These are phyloP conservation scores for Emericellopsis atlantica DNA, from an alignment of 2,329 filamentous ascomycete species.

Conservation along the genomic window DNA sequence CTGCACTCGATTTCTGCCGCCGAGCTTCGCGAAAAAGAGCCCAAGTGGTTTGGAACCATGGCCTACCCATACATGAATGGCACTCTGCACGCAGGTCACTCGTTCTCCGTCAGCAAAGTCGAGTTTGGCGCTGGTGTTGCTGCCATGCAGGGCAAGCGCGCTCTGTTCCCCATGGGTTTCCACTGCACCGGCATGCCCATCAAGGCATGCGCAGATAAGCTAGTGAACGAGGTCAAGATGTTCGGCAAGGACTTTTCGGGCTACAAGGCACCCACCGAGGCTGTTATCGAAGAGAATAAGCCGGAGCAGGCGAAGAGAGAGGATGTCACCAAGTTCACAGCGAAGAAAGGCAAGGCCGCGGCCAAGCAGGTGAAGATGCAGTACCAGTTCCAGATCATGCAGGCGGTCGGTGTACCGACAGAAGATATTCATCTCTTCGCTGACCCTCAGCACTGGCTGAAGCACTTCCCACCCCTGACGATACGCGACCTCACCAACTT, in stretches of 20 bases:
- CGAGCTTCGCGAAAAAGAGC: conserved; percentile 66
- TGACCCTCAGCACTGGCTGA: conserved; percentile 82
- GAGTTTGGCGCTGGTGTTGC: conserved; percentile 78
- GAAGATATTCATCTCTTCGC: conserved; percentile 91
- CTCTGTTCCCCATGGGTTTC: conserved; percentile 84
- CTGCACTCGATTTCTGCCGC: conserved; percentile 59
- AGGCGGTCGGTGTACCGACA: conserved; percentile 73
- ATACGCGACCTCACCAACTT: conserved; percentile 71
- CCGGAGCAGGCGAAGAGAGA: conserved; percentile 53
- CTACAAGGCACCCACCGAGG: conserved; percentile 51
- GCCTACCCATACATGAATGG: conserved; percentile 66
- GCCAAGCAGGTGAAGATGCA: conserved; percentile 88
- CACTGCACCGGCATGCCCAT: conserved; percentile 95
- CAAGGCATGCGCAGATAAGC: conserved; percentile 93
- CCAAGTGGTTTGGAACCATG: conserved; percentile 73
- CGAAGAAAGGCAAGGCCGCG: conserved; percentile 84
- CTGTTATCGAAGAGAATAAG: conserved; percentile 34
- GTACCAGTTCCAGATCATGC: conserved; percentile 94
- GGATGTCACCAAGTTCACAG: conserved; percentile 81
- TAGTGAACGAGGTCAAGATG: conserved; percentile 75
- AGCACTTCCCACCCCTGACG: conserved; percentile 57
- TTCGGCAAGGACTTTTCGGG: conserved; percentile 80
- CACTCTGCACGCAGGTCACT: conserved; percentile 79
- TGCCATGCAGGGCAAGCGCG: conserved; percentile 79
- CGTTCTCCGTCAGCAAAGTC: conserved; percentile 83